Conservation (phyloP, 129 eudicot genomes). For the Flaveria bidentis region DNA sequence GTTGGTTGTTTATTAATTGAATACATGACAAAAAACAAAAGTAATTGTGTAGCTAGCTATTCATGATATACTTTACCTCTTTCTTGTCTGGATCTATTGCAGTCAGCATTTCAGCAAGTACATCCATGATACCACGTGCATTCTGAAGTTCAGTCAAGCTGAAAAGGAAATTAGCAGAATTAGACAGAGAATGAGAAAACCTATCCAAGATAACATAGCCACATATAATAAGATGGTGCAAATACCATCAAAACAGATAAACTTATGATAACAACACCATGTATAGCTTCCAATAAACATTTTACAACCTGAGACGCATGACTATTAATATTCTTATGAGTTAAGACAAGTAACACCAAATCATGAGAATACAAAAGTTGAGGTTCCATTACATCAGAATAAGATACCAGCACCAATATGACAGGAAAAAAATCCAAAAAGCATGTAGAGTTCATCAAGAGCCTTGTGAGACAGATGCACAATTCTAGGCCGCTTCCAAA, state of each 20-base stretch:
- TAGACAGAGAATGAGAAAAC: neutral
- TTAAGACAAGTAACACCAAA: neutral
- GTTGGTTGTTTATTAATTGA: neutral
- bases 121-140: constrained; percentile 97
- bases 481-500: neutral
- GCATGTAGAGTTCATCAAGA: constrained; percentile 11
- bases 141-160: constrained; percentile 93
- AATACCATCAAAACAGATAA: neutral
- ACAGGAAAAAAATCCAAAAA: neutral
- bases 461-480: neutral
- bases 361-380: neutral
- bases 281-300: neutral
- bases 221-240: neutral
- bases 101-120: constrained; percentile 92
- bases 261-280: constrained; percentile 9
- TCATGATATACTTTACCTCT: constrained; percentile 53
- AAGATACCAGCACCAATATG: constrained; percentile 11
- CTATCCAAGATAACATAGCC: neutral
- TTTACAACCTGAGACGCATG: constrained; percentile 18
- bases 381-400: constrained; percentile 8
- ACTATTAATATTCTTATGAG: constrained; percentile 14
- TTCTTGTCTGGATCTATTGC: constrained; percentile 78
- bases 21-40: neutral
- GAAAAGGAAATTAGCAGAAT: constrained; percentile 5
- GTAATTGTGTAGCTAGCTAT: neutral